A percentile compares a stretch with the other conserved stretches of the same genome.
These are phyloP conservation scores for Pseudogymnoascus sp. DNA, from an alignment of 2,329 filamentous ascomycete genomes.

Conservation along the genomic window DNA sequence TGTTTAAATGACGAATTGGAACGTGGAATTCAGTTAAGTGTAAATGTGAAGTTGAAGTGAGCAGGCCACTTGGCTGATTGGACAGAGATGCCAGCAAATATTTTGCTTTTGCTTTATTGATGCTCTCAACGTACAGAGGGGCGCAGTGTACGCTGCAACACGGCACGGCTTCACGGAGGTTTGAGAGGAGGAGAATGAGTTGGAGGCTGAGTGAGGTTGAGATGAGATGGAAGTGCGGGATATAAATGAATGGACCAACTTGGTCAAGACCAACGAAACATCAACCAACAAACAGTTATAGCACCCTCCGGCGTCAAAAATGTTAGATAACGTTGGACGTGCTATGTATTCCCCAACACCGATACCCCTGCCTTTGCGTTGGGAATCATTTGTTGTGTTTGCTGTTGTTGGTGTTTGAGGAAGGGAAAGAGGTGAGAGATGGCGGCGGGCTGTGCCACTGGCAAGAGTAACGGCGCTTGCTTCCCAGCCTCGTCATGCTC, in stretches of 20 bases:
- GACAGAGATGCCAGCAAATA: not conserved
- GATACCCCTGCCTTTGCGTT: not conserved
- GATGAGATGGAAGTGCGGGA: not conserved
- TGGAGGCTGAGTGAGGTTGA: not conserved
- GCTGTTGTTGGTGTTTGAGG: not conserved
- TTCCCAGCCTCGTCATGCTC: constrained; percentile 5
- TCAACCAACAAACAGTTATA: not conserved
- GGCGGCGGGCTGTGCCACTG: not conserved
- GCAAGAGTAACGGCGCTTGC: not conserved
- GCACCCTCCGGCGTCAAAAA: not conserved
- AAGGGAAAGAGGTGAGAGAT: not conserved
- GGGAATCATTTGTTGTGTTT: not conserved
- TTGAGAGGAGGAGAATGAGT: not conserved
- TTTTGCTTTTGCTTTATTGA: not conserved
- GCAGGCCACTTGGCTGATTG: not conserved
- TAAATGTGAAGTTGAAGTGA: not conserved
- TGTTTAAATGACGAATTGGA: not conserved
- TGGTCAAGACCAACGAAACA: not conserved
- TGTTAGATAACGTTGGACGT: not conserved
- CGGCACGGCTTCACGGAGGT: not conserved
- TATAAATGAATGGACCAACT: not conserved
- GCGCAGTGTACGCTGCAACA: not conserved
- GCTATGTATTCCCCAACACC: not conserved
- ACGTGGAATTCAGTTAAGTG: no score
- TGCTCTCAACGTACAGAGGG: not conserved